Evolutionary conservation across 108 stramenopile species (phyloP).

Genomic region (Cyclotella distinguenda): DNA sequence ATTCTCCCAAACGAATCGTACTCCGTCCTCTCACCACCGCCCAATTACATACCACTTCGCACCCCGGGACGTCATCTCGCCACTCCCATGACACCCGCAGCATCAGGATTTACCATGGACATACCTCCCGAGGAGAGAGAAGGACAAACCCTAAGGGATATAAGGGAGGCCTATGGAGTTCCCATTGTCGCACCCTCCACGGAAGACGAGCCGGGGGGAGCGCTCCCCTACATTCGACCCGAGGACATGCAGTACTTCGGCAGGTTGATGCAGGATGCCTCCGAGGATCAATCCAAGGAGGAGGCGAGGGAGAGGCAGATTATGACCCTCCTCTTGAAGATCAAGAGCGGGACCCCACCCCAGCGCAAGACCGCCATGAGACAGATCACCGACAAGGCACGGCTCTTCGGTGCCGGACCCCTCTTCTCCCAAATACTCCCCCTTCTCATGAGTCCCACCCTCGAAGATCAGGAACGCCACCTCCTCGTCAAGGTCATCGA

Average conservation of each 20-base stretch:
- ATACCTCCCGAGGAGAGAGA: slow-evolving; percentile 89
- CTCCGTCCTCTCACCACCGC: slow-evolving; percentile 84
- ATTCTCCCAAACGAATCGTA: slow-evolving; percentile 93
- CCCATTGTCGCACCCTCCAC: slow-evolving; percentile 69
- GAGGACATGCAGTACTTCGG: slow-evolving; percentile 99
- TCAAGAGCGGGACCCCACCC: slow-evolving; percentile 98
- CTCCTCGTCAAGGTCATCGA: slow-evolving; percentile 99
- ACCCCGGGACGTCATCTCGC: slow-evolving; percentile 90
- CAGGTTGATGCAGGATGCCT: slow-evolving; percentile 89
- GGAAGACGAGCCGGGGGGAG: slow-evolving; percentile 49
- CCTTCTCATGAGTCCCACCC: slow-evolving; percentile 94
- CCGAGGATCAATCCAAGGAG: slow-evolving; percentile 77
- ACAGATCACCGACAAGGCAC: slow-evolving; percentile 96
- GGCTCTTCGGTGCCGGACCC: slow-evolving; percentile 93
- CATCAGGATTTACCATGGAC: slow-evolving; percentile 91
- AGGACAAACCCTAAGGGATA: slow-evolving; percentile 68
- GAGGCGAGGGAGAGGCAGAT: slow-evolving; percentile 87
- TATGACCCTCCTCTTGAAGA: slow-evolving; percentile 92
- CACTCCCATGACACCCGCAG: slow-evolving; percentile 91
- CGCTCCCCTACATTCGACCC: slow-evolving; percentile 95
- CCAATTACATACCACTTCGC: slow-evolving; percentile 90
- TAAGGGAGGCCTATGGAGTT: slow-evolving; percentile 92
- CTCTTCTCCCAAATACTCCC: slow-evolving; percentile 98
- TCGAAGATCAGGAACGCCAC: slow-evolving; percentile 99
- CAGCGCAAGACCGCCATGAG: slow-evolving; percentile 98